These are phyloP conservation scores for Athelia sp. DNA, from an alignment of 1,284 basidiomycete species.

Conservation along the genomic window DNA sequence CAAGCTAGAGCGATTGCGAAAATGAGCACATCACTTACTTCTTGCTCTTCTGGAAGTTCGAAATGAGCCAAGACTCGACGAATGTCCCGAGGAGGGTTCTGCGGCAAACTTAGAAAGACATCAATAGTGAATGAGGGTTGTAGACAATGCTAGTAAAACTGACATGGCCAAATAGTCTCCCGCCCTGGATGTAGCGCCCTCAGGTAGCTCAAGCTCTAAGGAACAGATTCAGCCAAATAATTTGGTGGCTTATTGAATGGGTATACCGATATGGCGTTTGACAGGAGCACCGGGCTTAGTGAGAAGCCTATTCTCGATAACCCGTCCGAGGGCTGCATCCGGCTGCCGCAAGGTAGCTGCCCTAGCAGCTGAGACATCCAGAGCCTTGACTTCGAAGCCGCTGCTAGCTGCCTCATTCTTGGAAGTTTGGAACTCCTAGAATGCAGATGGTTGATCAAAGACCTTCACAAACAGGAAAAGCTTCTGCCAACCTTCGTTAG, in stretches of 20 bases:
- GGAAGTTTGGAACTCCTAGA: conserved; percentile 26
- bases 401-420: conserved; percentile 14
- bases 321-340: conserved; percentile 33
- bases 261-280: conserved; percentile 39
- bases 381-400: conserved; percentile 26
- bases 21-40: conserved; percentile 19
- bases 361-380: conserved; percentile 29
- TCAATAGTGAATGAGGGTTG: neutral
- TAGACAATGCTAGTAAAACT: conserved; percentile 8
- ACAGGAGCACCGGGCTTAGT: conserved; percentile 32
- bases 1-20: neutral
- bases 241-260: neutral
- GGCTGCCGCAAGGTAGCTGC: conserved; percentile 32
- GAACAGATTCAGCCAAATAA: neutral
- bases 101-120: conserved; percentile 26
- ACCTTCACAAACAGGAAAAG: no score
- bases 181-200: conserved; percentile 33
- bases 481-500: conserved; percentile 25
- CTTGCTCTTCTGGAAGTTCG: conserved; percentile 34
- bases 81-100: conserved; percentile 35
- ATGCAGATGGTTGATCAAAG: no score
- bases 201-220: conserved; percentile 39
- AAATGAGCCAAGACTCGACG: conserved; percentile 34
- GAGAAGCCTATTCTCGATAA: conserved; percentile 34
- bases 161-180: conserved; percentile 49